phyloP scores from a whole-genome alignment of 129 eudicot genomes.

The Erigeron canadensis region DNA sequence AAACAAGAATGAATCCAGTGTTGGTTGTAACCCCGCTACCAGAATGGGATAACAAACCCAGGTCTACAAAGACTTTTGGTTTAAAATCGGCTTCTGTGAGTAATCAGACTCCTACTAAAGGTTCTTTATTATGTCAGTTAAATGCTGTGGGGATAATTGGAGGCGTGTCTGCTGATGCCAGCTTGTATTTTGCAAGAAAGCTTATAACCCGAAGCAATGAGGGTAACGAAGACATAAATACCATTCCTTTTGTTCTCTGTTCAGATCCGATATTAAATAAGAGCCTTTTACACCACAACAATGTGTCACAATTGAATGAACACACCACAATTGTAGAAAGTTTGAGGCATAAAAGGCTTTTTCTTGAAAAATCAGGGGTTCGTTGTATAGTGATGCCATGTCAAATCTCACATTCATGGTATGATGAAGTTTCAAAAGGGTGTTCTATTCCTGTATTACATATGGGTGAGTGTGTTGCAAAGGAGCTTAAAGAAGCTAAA shows the following conservation, averaged over 20 bases:
- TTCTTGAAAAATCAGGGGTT: conserved; percentile 71
- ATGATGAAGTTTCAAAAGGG: conserved; percentile 61
- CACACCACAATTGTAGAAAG: conserved; percentile 38
- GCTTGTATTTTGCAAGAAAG: conserved; percentile 52
- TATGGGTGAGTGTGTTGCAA: conserved; percentile 79
- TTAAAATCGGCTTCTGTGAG: conserved; percentile 18
- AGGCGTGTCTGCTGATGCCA: conserved; percentile 48
- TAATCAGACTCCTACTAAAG: conserved; percentile 7
- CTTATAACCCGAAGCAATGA: conserved; percentile 42
- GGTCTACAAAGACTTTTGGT: conserved; percentile 16
- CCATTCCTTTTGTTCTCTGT: conserved; percentile 59
- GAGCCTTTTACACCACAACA: background rate
- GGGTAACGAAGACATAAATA: conserved; percentile 31
- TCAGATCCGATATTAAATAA: conserved; percentile 44
- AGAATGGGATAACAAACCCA: conserved; percentile 28
- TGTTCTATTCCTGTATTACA: conserved; percentile 68
- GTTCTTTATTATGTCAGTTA: conserved; percentile 29
- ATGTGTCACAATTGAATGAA: conserved; percentile 34
- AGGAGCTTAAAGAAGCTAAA: conserved; percentile 72
- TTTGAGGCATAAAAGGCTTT: conserved; percentile 46
- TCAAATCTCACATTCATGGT: conserved; percentile 58
- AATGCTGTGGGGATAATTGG: conserved; percentile 66
- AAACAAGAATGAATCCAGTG: conserved; percentile 19
- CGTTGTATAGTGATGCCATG: conserved; percentile 77
- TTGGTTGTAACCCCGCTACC: conserved; percentile 28